Evolutionary conservation across 169 alveolate genomes (phyloP).

Genomic region (Plasmodium gaboni): DNA sequence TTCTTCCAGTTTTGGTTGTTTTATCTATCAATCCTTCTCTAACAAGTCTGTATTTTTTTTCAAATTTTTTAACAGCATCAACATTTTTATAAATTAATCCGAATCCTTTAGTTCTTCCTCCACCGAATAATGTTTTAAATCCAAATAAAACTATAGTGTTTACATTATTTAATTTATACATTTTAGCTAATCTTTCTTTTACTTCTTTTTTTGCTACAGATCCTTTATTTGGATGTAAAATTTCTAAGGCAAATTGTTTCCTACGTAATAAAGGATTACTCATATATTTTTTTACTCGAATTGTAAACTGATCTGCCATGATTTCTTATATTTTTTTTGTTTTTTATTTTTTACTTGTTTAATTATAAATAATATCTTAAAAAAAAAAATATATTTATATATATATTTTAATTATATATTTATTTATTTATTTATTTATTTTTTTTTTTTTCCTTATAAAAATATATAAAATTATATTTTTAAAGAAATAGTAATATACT

Average conservation of each 20-base stretch:
- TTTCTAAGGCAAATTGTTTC: slow-evolving; percentile 93
- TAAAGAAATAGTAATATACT: not conserved
- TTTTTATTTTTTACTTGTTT: not conserved
- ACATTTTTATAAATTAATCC: slow-evolving; percentile 94
- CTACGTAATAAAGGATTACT: slow-evolving; percentile 93
- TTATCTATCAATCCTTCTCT: slow-evolving; percentile 90
- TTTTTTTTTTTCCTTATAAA: not conserved
- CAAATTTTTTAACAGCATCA: slow-evolving; percentile 92
- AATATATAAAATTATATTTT: not conserved
- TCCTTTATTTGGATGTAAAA: slow-evolving; percentile 94
- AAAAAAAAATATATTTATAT: not conserved
- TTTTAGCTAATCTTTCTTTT: slow-evolving; percentile 91
- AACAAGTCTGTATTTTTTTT: slow-evolving; percentile 90
- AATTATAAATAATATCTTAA: not conserved
- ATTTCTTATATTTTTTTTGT: slow-evolving; percentile 24
- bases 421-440: not conserved
- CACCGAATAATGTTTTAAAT: slow-evolving; percentile 96
- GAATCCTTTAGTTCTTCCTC: slow-evolving; percentile 96
- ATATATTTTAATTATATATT: not conserved
- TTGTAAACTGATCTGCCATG: slow-evolving; percentile 82
- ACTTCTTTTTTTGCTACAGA: slow-evolving; percentile 93
- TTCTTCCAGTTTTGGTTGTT: slow-evolving; percentile 87
- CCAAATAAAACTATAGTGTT: slow-evolving; percentile 92
- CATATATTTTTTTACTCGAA: slow-evolving; percentile 91
- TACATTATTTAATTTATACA: slow-evolving; percentile 90